Base-by-base conservation (phyloP, 306 rosid genomes). In the Elaeagnus macrophylla region DNA sequence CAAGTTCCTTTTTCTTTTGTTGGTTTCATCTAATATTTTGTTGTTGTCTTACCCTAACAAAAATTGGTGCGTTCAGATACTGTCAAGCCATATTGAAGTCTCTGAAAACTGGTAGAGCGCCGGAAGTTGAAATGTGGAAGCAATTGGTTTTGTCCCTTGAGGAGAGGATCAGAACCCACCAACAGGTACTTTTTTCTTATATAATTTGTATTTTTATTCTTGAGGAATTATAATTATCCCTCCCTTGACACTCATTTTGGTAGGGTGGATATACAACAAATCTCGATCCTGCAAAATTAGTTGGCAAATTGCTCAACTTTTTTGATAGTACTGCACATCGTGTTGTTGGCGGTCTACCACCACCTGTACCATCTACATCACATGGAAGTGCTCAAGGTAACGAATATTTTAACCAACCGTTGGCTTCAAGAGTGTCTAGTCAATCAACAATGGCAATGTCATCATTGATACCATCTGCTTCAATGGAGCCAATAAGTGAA, bases 301-400 rank as follows among this genome's bases (percentile, higher is more conserved):
- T 82, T 1, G 95, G 88, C 60, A 90, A 86, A 68, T 68, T 90
- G 69, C 94, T 79, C 39, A 81, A 84, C 74, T 81, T 90, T 69
- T 72, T 90, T 69, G 95, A 90, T 70, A 86, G 76, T 65, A 90
- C 97, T 12, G 95, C 97, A 12, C 90, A 83, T 72, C 85, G 90
- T 51, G 97, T 90, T 68, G 95, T 90, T 51, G 95, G 97, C 20
- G 94, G 94, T 49, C 67, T 86, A 39, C 94, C 95, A 7, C 97
- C 97, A 37, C 90, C 94, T 48, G 84, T 76, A 41, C 91, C 97
- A 56, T 67, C 82, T 20, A 55, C 66, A 18, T 69, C 84, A 35
- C 95, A 72, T 16, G 84, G 84, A 48, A 60, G 48, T 66, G 51
- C 58, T 47, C 82, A 68, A 1, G 81, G 78, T 63, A 69, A 51